phyloP scores from a whole-genome alignment of 2,329 filamentous ascomycete genomes.

The Colletotrichum tabaci region DNA sequence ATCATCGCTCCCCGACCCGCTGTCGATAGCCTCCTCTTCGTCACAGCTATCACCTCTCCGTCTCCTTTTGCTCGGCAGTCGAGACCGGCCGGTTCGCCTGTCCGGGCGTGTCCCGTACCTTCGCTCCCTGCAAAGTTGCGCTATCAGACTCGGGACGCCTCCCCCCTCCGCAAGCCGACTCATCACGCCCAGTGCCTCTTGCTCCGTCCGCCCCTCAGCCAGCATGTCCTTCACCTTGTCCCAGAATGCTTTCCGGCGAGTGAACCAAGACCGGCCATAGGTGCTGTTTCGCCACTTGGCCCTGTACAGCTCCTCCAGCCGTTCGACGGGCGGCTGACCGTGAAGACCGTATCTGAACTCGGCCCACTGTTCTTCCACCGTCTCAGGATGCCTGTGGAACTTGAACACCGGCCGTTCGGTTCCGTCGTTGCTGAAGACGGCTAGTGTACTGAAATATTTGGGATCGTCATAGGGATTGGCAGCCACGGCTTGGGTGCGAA shows the following conservation, averaged over 20 bases:
- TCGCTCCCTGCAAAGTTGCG: slow-evolving; percentile 13
- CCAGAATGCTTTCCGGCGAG: slow-evolving; percentile 38
- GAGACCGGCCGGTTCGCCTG: not conserved
- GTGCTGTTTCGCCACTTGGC: slow-evolving; percentile 34
- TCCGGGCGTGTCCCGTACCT: not conserved
- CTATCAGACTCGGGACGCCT: slow-evolving; percentile 26
- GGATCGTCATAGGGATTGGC: slow-evolving; percentile 21
- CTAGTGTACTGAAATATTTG: slow-evolving; percentile 34
- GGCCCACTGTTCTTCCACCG: slow-evolving; percentile 40
- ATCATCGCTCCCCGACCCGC: not conserved
- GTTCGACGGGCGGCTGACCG: slow-evolving; percentile 31
- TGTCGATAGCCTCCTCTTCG: not conserved
- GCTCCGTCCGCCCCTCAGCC: slow-evolving; percentile 26
- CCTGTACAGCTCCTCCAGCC: slow-evolving; percentile 32
- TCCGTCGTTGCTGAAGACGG: slow-evolving; percentile 9
- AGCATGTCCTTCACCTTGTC: slow-evolving; percentile 33
- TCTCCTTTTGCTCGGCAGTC: not conserved
- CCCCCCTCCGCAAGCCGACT: not conserved
- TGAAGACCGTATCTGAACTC: slow-evolving; percentile 37
- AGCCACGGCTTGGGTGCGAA: not conserved
- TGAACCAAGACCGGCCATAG: slow-evolving; percentile 40
- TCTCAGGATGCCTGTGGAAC: slow-evolving; percentile 31
- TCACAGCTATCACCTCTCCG: not conserved
- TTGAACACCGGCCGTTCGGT: slow-evolving; percentile 25
- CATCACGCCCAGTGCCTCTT: slow-evolving; percentile 24